Evolutionary conservation across 2,329 filamentous ascomycete genomes (phyloP).

Genomic region (Ophioceras dolichostomum): DNA sequence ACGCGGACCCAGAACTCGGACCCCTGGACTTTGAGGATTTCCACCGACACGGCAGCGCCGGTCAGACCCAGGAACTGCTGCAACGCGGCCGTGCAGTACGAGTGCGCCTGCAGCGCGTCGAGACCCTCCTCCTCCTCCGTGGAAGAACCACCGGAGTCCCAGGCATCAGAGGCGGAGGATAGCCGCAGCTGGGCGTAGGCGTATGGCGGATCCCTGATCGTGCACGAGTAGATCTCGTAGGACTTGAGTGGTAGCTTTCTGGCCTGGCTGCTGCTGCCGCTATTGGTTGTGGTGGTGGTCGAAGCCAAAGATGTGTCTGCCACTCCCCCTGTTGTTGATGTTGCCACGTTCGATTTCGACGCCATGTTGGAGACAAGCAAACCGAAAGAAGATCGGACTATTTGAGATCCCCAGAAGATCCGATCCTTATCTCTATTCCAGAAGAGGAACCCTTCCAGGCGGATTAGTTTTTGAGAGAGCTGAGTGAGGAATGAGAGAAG

Average conservation of each 20-base stretch:
- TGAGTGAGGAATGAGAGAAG: no score
- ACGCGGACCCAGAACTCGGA: slow-evolving; percentile 52
- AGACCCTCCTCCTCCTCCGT: slow-evolving; percentile 19
- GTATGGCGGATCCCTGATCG: slow-evolving; percentile 37
- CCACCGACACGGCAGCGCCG: slow-evolving; percentile 54
- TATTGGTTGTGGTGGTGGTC: not conserved
- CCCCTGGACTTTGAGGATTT: slow-evolving; percentile 52
- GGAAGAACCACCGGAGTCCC: slow-evolving; percentile 7
- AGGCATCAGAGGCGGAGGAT: not conserved
- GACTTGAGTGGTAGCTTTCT: slow-evolving; percentile 4
- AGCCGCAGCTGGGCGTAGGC: slow-evolving; percentile 46
- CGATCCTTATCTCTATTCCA: no score
- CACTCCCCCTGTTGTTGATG: not conserved
- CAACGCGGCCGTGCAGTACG: slow-evolving; percentile 52
- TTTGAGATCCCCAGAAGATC: no score
- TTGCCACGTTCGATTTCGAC: not conserved
- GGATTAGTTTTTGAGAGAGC: no score
- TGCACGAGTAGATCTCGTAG: slow-evolving; percentile 34
- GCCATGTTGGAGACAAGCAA: no score
- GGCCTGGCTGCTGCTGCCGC: not conserved
- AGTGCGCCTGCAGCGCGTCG: slow-evolving; percentile 49
- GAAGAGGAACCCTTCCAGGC: no score
- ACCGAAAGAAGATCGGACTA: no score
- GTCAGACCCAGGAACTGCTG: slow-evolving; percentile 58
- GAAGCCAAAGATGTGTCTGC: not conserved